Evolutionary conservation across 2,329 filamentous ascomycete species (phyloP).

Genomic region (Penicillium sp.): DNA sequence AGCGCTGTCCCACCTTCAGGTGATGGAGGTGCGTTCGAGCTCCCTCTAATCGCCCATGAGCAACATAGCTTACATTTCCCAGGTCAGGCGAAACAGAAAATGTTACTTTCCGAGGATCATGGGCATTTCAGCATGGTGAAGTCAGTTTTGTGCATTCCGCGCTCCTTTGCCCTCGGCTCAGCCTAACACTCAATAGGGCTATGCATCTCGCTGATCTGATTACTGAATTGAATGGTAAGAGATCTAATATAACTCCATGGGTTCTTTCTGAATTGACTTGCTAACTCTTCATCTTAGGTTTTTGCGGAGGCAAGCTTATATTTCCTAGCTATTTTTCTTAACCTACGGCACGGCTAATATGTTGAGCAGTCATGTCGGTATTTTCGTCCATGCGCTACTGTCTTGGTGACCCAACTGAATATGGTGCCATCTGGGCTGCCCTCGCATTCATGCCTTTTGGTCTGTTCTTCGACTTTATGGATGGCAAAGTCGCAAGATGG

Average conservation of each 20-base stretch:
- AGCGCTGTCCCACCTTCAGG: conserved; percentile 28
- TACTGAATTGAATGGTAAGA: conserved; percentile 50
- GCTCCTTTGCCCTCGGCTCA: background rate
- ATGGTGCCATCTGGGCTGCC: conserved; percentile 73
- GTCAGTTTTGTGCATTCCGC: conserved; percentile 29
- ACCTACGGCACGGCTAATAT: conserved; percentile 16
- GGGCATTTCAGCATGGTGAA: conserved; percentile 53
- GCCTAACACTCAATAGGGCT: conserved; percentile 34
- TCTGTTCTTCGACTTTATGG: conserved; percentile 96
- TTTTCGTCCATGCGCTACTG: conserved; percentile 95
- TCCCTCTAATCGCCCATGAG: conserved; percentile 7
- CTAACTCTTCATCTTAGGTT: conserved; percentile 37
- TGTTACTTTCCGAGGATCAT: conserved; percentile 47
- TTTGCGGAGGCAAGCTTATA: conserved; percentile 47
- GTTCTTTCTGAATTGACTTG: background rate
- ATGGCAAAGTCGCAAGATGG: conserved; percentile 95
- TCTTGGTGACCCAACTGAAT: conserved; percentile 65
- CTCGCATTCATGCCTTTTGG: conserved; percentile 87
- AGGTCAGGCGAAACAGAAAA: conserved; percentile 51
- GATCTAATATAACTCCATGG: background rate
- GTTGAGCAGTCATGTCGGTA: conserved; percentile 73
- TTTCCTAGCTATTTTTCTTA: conserved; percentile 2
- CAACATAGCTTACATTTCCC: conserved; percentile 13
- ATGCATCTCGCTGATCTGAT: conserved; percentile 52
- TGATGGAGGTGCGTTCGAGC: conserved; percentile 34